A percentile compares a stretch with the other conserved stretches of the same genome.
Conservation (phyloP, 805 yeast genomes). For the Candida silvatica region DNA sequence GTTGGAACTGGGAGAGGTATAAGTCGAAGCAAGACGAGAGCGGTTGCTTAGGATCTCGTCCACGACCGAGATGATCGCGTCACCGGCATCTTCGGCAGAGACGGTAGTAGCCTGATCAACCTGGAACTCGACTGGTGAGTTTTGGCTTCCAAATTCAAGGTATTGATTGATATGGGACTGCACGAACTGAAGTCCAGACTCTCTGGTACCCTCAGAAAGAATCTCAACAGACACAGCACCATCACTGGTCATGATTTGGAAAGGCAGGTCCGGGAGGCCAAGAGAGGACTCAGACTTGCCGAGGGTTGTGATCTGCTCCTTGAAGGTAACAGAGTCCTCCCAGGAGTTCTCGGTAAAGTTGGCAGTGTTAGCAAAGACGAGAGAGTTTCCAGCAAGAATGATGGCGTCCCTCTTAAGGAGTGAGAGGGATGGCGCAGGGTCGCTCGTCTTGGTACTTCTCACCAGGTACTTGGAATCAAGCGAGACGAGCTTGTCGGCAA, state of each 20-base stretch:
- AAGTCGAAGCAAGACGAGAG: conserved; percentile 44
- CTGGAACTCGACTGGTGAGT: conserved; percentile 13
- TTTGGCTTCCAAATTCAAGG: conserved; percentile 42
- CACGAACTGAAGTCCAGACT: conserved; percentile 26
- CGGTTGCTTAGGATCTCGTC: conserved; percentile 49
- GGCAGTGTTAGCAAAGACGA: background rate
- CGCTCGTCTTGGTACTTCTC: background rate
- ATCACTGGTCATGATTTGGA: conserved; percentile 45
- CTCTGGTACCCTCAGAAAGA: conserved; percentile 19
- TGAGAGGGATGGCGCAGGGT: background rate
- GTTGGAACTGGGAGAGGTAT: conserved; percentile 42
- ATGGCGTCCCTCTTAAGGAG: conserved; percentile 35
- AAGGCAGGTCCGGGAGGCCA: too few species aligned
- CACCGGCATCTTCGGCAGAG: conserved; percentile 35
- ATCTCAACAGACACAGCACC: conserved; percentile 60
- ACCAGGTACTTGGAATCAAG: background rate
- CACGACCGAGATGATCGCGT: conserved; percentile 42
- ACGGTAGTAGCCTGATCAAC: conserved; percentile 30
- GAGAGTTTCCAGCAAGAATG: conserved; percentile 50
- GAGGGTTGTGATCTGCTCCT: conserved; percentile 39
- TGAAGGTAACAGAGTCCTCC: conserved; percentile 72
- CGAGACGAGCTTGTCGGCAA: background rate
- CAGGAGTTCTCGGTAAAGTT: conserved; percentile 33
- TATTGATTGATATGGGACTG: conserved; percentile 82
- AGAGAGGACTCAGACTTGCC: conserved; percentile 42